These are phyloP conservation scores for Solanum dulcamara DNA, from an alignment of 257 asterid species.

Conservation along the genomic window DNA sequence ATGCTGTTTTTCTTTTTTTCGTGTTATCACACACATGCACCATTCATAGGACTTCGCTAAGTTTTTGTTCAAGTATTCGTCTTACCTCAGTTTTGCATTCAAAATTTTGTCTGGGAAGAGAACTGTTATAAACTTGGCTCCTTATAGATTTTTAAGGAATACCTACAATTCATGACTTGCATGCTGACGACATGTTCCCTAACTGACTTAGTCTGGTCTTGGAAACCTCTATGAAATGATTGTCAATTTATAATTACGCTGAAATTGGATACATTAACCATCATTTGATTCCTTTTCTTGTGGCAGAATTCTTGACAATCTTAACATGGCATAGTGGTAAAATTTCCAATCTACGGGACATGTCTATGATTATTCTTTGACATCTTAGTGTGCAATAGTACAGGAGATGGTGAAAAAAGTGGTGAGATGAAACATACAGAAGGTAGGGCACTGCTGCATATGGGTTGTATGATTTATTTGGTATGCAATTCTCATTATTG, in stretches of 20 bases:
- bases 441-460: conserved; percentile 38
- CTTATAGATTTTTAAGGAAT: neutral
- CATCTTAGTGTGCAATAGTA: conserved; percentile 25
- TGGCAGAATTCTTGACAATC: neutral
- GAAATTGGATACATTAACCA: neutral
- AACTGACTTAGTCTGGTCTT: neutral
- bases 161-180: neutral
- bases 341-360: conserved; percentile 23
- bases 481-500: conserved; percentile 27
- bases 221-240: neutral
- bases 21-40: neutral
- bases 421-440: conserved; percentile 12
- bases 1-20: conserved; percentile 1
- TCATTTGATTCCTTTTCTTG: neutral
- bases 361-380: conserved; percentile 29
- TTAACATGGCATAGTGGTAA: conserved; percentile 1
- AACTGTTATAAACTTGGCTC: neutral
- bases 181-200: neutral
- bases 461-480: conserved; percentile 33
- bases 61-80: neutral
- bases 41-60: neutral
- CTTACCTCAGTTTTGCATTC: neutral
- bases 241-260: neutral
- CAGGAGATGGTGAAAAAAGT: conserved; percentile 32
- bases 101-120: neutral